Conservation (phyloP, 2,329 filamentous ascomycete species). For the Apiospora aurea region DNA sequence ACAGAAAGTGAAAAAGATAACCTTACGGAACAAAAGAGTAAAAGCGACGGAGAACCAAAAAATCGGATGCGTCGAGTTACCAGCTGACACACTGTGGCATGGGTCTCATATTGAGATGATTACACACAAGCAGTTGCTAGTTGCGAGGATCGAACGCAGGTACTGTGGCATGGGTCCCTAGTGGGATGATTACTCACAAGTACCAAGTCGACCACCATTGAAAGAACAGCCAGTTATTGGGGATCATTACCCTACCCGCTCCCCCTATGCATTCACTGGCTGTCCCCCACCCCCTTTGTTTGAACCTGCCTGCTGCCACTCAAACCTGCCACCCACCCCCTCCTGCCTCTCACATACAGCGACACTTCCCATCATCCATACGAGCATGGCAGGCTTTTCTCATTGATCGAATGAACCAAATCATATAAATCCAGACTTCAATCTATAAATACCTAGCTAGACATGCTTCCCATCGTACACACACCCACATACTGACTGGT, state of each 20-base stretch:
- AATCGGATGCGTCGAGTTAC: no score
- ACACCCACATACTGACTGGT: background rate
- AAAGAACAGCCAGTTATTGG: background rate
- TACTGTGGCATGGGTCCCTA: no score
- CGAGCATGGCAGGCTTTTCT: background rate
- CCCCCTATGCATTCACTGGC: background rate
- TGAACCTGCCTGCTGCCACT: background rate
- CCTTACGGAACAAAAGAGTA: no score
- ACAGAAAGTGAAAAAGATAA: no score
- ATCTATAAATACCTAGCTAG: background rate
- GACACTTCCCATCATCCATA: background rate
- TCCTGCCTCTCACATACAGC: background rate
- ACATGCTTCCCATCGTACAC: background rate
- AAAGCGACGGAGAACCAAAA: no score
- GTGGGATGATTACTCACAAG: background rate
- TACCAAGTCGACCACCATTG: background rate
- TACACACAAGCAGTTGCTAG: no score
- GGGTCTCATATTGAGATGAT: no score
- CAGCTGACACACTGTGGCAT: no score
- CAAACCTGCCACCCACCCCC: background rate
- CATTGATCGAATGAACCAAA: background rate
- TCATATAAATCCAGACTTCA: background rate
- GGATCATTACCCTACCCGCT: background rate
- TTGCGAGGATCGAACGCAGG: no score
- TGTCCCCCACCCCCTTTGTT: background rate